Conservation (phyloP, 805 yeast species). For the Yueomyces sinensis region DNA sequence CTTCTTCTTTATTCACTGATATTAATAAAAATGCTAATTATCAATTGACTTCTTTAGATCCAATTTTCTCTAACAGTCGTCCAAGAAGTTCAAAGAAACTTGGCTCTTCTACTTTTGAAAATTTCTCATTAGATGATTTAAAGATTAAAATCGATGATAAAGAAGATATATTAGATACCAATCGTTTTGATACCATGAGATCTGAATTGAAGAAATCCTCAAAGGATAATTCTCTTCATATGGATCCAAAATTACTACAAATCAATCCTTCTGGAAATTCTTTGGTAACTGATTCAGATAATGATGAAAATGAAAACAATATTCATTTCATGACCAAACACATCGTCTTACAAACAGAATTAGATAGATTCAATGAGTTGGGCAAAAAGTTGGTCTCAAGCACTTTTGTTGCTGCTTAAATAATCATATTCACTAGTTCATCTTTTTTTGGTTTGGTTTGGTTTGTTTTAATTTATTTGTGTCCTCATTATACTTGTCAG, state of each 20-base stretch:
- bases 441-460: too few relatives aligned
- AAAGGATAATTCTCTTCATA: not conserved
- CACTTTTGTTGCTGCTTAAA: too few relatives aligned
- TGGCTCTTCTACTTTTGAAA: not conserved
- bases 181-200: not conserved
- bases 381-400: constrained; percentile 9
- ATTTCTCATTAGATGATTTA: not conserved
- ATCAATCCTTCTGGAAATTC: not conserved
- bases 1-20: not conserved
- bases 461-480: too few relatives aligned
- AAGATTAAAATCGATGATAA: not conserved
- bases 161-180: not conserved
- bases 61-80: not conserved
- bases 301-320: not conserved
- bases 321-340: not conserved
- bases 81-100: not conserved
- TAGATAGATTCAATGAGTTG: constrained; percentile 12
- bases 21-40: not conserved
- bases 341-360: constrained; percentile 8
- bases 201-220: not conserved
- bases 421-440: too few relatives aligned
- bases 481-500: too few relatives aligned
- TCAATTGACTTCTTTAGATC: constrained; percentile 1
- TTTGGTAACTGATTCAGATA: not conserved
- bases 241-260: not conserved